Base-by-base conservation (phyloP, 257 asterid species). In the Asclepias syriaca region DNA sequence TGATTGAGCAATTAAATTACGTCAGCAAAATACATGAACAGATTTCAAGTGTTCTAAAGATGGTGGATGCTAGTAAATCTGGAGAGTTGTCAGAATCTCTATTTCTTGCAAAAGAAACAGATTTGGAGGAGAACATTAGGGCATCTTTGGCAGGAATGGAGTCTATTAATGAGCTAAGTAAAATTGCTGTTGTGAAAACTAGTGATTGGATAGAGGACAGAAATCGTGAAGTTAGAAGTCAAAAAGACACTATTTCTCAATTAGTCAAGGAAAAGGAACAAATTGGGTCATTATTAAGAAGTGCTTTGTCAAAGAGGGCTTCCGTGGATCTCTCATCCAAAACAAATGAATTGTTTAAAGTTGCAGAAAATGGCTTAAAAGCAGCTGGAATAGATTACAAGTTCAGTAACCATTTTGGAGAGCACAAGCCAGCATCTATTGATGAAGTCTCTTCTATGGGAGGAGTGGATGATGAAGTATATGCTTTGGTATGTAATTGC, bases 141-240 rank as follows among this genome's bases (percentile, higher is more conserved):
- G 98, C 98, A 15, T 88, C 93, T 76, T 85, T 90, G 79, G 98
- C 88, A 5, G 99, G 99, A 74, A 85, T 92, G 95, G 97, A 87
- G 74, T 90, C 96, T 43, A 87, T 95, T 49, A 77, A 86, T 78
- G 99, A 90, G 73, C 81, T 95, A 77, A 87, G 90, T 85, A 83
- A 80, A 83, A 69, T 83, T 58, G 90, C 90, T 69, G 84, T 83
- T 59, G 90, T 81, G 77, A 91, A 84, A 84, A 92, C 95, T 18
- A 83, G 80, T 77, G 87, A 86, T 66, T 70, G 85, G 82, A 80
- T 95, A 74, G 96, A 88, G 69, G 90, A 95, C 74, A 92, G 81
- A 78, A 84, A 71, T 74, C 82, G 58, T 39, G 96, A 95, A 75
- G 85, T 85, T 81, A 90, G 87, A 79, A 76, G 82, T 55, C 73